These are phyloP conservation scores for Bondarzewia mesenterica DNA, from an alignment of 1,284 basidiomycete genomes.

Conservation along the genomic window DNA sequence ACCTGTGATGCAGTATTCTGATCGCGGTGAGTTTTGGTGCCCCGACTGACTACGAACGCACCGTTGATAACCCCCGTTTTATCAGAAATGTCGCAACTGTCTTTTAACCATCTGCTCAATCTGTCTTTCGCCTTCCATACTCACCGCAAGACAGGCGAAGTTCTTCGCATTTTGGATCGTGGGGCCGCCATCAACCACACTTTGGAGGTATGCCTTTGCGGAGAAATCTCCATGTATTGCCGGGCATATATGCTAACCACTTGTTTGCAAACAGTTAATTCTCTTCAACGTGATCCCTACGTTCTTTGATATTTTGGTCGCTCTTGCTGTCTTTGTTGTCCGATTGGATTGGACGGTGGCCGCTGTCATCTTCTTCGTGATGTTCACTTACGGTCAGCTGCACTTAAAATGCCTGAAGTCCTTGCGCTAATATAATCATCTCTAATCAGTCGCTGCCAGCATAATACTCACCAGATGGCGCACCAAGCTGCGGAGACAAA, in stretches of 20 bases:
- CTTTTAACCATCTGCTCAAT: constrained; percentile 74
- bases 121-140: constrained; percentile 84
- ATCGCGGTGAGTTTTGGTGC: constrained; percentile 37
- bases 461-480: constrained; percentile 65
- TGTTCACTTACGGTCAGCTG: constrained; percentile 63
- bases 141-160: constrained; percentile 59
- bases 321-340: constrained; percentile 56
- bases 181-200: constrained; percentile 48
- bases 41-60: background rate
- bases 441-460: constrained; percentile 48
- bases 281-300: constrained; percentile 78
- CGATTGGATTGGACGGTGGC: constrained; percentile 66
- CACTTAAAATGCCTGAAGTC: background rate
- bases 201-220: constrained; percentile 24
- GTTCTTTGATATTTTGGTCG: constrained; percentile 69
- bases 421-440: constrained; percentile 5
- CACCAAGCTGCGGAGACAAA: constrained; percentile 60
- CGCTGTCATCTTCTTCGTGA: constrained; percentile 65
- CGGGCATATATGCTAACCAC: background rate
- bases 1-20: constrained; percentile 84
- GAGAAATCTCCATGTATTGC: background rate
- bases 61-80: no score
- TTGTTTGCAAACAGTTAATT: constrained; percentile 36
- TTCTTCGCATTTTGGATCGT: constrained; percentile 59
- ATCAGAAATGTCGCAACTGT: constrained; percentile 69